Percentiles rank a stretch among this genome's conserved stretches.
These are phyloP conservation scores for Beta vulgaris DNA, from an alignment of 148 eudicot genomes.

Conservation along the genomic window DNA sequence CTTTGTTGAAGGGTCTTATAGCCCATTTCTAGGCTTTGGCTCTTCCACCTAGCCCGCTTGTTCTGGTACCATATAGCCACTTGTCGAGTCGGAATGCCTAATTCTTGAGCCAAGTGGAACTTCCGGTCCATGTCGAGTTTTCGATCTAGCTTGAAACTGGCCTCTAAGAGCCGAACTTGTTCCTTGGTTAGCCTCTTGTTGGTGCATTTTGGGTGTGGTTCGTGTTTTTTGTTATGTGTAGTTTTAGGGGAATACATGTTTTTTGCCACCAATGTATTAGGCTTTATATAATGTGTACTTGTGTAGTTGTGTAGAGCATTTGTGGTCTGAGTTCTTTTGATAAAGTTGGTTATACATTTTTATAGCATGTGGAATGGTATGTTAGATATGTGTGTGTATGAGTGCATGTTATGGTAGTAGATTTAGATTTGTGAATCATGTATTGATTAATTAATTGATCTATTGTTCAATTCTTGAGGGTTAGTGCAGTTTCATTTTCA, in stretches of 20 bases:
- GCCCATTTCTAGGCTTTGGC: slow-evolving; percentile 19
- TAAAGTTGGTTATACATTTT: not conserved
- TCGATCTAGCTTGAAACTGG: slow-evolving; percentile 36
- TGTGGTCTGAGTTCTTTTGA: not conserved
- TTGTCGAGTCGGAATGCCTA: slow-evolving; percentile 37
- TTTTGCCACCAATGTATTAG: not conserved
- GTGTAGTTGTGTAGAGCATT: not conserved
- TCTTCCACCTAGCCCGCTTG: slow-evolving; percentile 46
- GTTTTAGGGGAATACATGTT: slow-evolving; percentile 11
- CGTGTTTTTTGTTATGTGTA: not conserved
- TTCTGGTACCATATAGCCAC: slow-evolving; percentile 50
- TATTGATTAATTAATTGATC: not conserved
- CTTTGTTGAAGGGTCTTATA: slow-evolving; percentile 15
- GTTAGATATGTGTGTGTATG: not conserved
- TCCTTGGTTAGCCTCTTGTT: slow-evolving; percentile 41
- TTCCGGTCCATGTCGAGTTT: slow-evolving; percentile 40
- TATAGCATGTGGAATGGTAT: not conserved
- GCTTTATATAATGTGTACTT: not conserved
- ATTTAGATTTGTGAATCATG: not conserved
- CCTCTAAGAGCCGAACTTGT: slow-evolving; percentile 36
- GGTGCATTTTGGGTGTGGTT: slow-evolving; percentile 6
- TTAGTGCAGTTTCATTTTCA: slow-evolving; percentile 6
- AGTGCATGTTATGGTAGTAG: not conserved
- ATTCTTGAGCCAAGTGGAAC: slow-evolving; percentile 33
- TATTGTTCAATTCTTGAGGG: not conserved